Evolutionary conservation across 2,329 filamentous ascomycete species (phyloP).

Genomic region (Talaromyces sp.): DNA sequence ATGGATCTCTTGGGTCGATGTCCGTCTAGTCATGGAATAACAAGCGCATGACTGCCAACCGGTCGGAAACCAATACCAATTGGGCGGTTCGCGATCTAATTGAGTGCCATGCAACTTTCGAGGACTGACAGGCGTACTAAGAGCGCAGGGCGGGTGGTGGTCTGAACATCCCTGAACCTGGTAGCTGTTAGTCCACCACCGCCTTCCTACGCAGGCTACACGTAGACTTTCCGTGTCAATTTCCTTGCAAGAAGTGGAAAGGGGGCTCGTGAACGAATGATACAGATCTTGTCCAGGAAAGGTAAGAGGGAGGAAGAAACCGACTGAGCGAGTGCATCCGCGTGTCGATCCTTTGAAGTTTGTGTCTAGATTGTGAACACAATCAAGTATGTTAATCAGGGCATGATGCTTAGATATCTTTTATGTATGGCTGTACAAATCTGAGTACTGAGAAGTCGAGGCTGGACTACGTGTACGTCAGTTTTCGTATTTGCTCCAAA

Average conservation of each 20-base stretch:
- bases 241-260: not conserved
- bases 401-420: not conserved
- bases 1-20: not conserved
- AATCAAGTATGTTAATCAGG: not conserved
- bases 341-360: not conserved
- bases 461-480: not conserved
- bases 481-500: not conserved
- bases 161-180: constrained; percentile 12
- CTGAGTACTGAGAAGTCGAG: too few relatives aligned
- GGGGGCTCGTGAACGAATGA: not conserved
- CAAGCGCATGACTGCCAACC: not conserved
- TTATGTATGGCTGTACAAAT: not conserved
- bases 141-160: not conserved
- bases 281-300: not conserved
- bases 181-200: not conserved
- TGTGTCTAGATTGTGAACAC: not conserved
- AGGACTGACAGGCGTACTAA: not conserved
- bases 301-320: not conserved
- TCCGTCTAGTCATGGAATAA: not conserved
- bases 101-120: constrained; percentile 5
- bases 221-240: not conserved
- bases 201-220: not conserved
- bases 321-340: not conserved
- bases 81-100: constrained; percentile 1
- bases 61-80: constrained; percentile 6